Evolutionary conservation across 148 eudicot species (phyloP).

Genomic region (Talinum fruticosum): DNA sequence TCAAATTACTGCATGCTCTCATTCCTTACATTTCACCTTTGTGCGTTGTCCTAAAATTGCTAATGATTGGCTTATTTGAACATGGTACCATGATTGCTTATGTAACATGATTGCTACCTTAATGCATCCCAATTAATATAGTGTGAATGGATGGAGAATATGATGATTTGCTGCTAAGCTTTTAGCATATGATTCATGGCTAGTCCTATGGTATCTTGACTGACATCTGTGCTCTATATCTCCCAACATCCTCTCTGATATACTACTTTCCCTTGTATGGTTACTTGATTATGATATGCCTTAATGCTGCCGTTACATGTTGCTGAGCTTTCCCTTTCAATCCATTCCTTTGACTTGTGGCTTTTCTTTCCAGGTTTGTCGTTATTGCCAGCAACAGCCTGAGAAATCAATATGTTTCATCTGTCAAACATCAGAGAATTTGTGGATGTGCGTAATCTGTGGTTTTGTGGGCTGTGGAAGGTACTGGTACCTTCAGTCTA

Average conservation of each 20-base stretch:
- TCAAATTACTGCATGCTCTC: not conserved
- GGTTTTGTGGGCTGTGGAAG: slow-evolving; percentile 99
- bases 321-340: not conserved
- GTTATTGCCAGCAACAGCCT: slow-evolving; percentile 96
- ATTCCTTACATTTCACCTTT: not conserved
- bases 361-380: slow-evolving; percentile 66
- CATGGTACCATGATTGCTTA: not conserved
- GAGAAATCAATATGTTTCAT: slow-evolving; percentile 81
- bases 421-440: slow-evolving; percentile 90
- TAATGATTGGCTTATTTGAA: not conserved
- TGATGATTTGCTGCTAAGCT: not conserved
- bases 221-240: not conserved
- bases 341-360: slow-evolving; percentile 1
- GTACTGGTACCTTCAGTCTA: slow-evolving; percentile 32
- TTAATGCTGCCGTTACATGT: not conserved
- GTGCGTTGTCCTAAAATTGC: not conserved
- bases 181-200: not conserved
- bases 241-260: not conserved
- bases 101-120: not conserved
- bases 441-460: slow-evolving; percentile 92
- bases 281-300: not conserved
- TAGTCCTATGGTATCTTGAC: not conserved
- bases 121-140: not conserved
- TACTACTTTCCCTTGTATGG: not conserved
- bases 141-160: not conserved